phyloP scores from a whole-genome alignment of 1,284 basidiomycete genomes.

The Cryptococcus maquisensis region DNA sequence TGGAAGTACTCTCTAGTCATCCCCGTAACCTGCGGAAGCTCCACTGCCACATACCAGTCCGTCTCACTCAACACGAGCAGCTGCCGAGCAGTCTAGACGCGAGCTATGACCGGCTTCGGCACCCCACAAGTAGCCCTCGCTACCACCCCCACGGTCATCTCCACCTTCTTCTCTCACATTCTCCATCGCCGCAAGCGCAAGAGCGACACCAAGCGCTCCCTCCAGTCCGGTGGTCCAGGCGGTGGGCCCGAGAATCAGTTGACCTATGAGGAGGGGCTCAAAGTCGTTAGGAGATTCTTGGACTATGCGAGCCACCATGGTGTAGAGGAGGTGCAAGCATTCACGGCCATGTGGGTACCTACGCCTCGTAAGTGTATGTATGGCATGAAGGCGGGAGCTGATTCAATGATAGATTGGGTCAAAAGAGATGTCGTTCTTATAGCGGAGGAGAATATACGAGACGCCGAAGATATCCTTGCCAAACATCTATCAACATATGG shows the following conservation, averaged over 20 bases:
- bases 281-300: slow-evolving; percentile 40
- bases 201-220: slow-evolving; percentile 15
- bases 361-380: slow-evolving; percentile 31
- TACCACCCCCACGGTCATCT: slow-evolving; percentile 43
- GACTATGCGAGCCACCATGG: slow-evolving; percentile 41
- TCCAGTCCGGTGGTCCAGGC: slow-evolving; percentile 28
- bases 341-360: slow-evolving; percentile 47
- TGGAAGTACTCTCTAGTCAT: no score
- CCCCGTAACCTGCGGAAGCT: no score
- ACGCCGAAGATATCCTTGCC: slow-evolving; percentile 41
- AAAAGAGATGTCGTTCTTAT: slow-evolving; percentile 40
- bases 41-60: background rate
- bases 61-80: background rate
- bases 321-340: slow-evolving; percentile 49
- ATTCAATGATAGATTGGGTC: slow-evolving; percentile 38
- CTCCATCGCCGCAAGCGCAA: slow-evolving; percentile 26
- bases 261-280: slow-evolving; percentile 44
- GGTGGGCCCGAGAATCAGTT: slow-evolving; percentile 42
- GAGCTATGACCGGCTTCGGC: slow-evolving; percentile 27
- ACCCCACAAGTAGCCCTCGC: slow-evolving; percentile 40
- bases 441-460: slow-evolving; percentile 35
- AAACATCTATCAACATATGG: slow-evolving; percentile 42
- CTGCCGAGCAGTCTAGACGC: no score
- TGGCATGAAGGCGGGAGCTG: background rate
- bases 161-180: slow-evolving; percentile 41